Percentiles rank a stretch among this genome's conserved stretches.
Evolutionary conservation across 139 green algal species (phyloP).

Genomic region (Nannochloris sp.): DNA sequence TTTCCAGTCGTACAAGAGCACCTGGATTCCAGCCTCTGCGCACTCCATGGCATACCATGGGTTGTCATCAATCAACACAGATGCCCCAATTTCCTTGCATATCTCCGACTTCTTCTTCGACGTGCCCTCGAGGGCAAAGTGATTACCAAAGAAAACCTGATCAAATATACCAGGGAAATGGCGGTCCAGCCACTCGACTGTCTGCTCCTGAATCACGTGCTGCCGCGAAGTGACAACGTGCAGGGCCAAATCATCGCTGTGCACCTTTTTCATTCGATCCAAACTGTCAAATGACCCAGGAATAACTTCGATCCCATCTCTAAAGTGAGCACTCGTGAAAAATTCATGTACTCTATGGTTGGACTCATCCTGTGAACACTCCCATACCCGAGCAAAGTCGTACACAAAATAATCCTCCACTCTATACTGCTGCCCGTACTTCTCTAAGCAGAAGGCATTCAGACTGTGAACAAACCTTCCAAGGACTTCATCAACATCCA

Average conservation of each 20-base stretch:
- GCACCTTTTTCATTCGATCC: constrained; percentile 30
- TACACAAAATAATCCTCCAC: constrained; percentile 80
- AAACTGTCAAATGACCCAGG: constrained; percentile 72
- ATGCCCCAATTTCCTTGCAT: constrained; percentile 60
- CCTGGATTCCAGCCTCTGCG: constrained; percentile 67
- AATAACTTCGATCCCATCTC: constrained; percentile 74
- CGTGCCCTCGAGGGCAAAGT: constrained; percentile 78
- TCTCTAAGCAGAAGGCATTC: constrained; percentile 71
- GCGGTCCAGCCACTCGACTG: constrained; percentile 73
- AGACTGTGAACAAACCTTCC: constrained; percentile 72
- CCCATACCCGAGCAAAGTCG: constrained; percentile 88
- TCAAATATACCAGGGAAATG: constrained; percentile 60
- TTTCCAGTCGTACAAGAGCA: constrained; percentile 89
- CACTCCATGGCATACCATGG: constrained; percentile 83
- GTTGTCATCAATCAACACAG: constrained; percentile 93
- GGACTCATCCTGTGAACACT: constrained; percentile 66
- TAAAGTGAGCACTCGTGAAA: constrained; percentile 84
- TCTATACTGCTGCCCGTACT: constrained; percentile 59
- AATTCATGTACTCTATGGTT: constrained; percentile 91
- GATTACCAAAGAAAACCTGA: constrained; percentile 93
- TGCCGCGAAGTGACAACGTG: constrained; percentile 87
- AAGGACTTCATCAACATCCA: constrained; percentile 83
- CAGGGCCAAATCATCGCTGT: constrained; percentile 48
- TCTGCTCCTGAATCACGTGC: constrained; percentile 81
- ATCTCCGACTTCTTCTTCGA: constrained; percentile 82